Conservation (phyloP, 176 grass and related monocot species). For the Phoenix roebelenii region DNA sequence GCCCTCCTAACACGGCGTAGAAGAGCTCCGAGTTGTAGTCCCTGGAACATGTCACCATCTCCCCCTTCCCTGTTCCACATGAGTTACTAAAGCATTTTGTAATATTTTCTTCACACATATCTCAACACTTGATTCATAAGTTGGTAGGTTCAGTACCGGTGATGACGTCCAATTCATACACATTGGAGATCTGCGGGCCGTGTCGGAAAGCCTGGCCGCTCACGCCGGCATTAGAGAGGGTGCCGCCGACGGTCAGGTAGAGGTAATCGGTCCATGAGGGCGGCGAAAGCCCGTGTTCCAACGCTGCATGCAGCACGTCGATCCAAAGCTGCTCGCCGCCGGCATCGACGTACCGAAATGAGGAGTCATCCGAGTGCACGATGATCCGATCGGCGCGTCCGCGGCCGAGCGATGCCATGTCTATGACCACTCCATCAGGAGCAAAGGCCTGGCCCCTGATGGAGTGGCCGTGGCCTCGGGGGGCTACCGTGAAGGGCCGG, state of each 20-base stretch:
- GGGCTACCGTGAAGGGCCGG: constrained; percentile 40
- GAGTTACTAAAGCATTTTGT: background rate
- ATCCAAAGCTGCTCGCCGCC: constrained; percentile 56
- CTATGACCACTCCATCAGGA: constrained; percentile 35
- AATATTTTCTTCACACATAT: background rate
- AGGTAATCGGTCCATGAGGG: constrained; percentile 62
- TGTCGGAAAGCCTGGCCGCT: constrained; percentile 46
- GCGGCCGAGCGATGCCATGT: constrained; percentile 38
- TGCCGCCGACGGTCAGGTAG: constrained; percentile 48
- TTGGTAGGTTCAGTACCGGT: constrained; percentile 25
- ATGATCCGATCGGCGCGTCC: background rate
- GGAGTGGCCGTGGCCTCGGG: constrained; percentile 50
- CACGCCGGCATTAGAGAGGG: constrained; percentile 68
- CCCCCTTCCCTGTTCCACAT: constrained; percentile 21
- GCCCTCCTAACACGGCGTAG: constrained; percentile 50
- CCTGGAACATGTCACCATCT: constrained; percentile 46
- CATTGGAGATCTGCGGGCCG: constrained; percentile 65
- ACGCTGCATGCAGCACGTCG: constrained; percentile 39
- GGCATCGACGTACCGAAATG: background rate
- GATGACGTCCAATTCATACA: constrained; percentile 58
- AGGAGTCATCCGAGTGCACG: background rate
- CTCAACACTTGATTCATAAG: background rate
- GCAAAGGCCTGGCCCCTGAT: constrained; percentile 33
- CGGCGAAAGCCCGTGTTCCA: constrained; percentile 33
- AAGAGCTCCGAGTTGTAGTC: constrained; percentile 29